These are phyloP conservation scores for Rhynchosporium agropyri DNA, from an alignment of 2,329 filamentous ascomycete species.

Conservation along the genomic window DNA sequence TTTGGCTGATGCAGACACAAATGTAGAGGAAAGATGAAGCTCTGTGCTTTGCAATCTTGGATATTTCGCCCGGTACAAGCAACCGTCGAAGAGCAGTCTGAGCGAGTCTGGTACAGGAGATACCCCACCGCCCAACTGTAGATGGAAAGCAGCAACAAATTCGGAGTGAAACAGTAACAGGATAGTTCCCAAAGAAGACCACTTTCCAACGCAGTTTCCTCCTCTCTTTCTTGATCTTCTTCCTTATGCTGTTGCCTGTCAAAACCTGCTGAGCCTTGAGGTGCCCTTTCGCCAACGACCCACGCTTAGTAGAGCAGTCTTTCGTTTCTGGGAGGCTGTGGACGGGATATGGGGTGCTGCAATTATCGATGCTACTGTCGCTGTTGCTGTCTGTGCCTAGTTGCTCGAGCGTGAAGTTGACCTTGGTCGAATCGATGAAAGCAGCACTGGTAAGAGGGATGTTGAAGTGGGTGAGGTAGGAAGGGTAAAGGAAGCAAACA, in stretches of 20 bases:
- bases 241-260: not conserved
- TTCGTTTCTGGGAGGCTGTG: no score
- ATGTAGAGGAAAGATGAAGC: slow-evolving; percentile 59
- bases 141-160: slow-evolving; percentile 32
- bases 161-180: slow-evolving; percentile 33
- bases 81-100: slow-evolving; percentile 34
- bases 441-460: no score
- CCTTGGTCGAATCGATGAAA: no score
- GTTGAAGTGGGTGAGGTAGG: no score
- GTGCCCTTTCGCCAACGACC: no score
- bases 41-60: slow-evolving; percentile 60
- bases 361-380: no score
- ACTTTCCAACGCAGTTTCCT: slow-evolving; percentile 21
- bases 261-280: no score
- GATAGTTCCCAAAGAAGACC: slow-evolving; percentile 28
- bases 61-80: slow-evolving; percentile 34
- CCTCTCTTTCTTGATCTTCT: slow-evolving; percentile 14
- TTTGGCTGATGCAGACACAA: slow-evolving; percentile 44
- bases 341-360: no score
- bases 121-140: slow-evolving; percentile 25
- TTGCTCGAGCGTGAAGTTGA: no score
- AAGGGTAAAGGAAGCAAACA: no score
- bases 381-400: no score
- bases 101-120: slow-evolving; percentile 23
- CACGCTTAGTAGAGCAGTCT: no score